Evolutionary conservation across 495 filamentous ascomycete species (phyloP).

Genomic region (Penicillium salamii): DNA sequence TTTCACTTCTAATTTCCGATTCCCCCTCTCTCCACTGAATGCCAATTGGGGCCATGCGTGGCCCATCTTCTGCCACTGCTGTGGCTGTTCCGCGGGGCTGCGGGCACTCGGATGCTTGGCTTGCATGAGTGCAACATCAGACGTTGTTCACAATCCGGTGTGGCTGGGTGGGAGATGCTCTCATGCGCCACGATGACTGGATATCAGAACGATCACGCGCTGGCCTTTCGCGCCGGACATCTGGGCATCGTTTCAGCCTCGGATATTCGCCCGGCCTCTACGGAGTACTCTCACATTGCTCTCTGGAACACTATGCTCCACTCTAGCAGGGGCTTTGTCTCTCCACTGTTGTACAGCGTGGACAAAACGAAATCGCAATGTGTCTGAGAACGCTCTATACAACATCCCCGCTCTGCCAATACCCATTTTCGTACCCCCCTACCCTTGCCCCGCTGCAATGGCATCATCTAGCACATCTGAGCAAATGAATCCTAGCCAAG

Average conservation of each 20-base stretch:
- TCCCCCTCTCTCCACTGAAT: no score
- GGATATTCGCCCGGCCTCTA: neutral
- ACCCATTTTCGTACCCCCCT: neutral
- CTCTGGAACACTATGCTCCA: no score
- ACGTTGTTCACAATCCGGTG: conserved; percentile 3
- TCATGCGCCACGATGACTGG: conserved; percentile 19
- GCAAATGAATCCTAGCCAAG: conserved; percentile 19
- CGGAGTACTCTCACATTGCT: no score
- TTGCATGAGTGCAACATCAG: conserved; percentile 18
- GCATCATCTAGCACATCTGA: conserved; percentile 6
- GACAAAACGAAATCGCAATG: neutral
- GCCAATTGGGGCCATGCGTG: neutral
- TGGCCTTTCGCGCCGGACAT: neutral
- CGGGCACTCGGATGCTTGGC: conserved; percentile 14
- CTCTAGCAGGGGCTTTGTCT: neutral
- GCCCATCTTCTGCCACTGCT: neutral
- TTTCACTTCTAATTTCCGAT: conserved; percentile 4
- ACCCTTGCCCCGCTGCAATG: conserved; percentile 7
- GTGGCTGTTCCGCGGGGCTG: conserved; percentile 3
- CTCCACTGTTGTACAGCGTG: neutral
- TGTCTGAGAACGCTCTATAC: neutral
- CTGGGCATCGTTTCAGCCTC: neutral
- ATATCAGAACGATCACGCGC: no score
- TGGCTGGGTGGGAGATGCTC: conserved; percentile 15
- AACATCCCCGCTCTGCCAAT: conserved; percentile 9